Evolutionary conservation across 2,329 filamentous ascomycete species (phyloP).

Genomic region (Mariannaea sp.): DNA sequence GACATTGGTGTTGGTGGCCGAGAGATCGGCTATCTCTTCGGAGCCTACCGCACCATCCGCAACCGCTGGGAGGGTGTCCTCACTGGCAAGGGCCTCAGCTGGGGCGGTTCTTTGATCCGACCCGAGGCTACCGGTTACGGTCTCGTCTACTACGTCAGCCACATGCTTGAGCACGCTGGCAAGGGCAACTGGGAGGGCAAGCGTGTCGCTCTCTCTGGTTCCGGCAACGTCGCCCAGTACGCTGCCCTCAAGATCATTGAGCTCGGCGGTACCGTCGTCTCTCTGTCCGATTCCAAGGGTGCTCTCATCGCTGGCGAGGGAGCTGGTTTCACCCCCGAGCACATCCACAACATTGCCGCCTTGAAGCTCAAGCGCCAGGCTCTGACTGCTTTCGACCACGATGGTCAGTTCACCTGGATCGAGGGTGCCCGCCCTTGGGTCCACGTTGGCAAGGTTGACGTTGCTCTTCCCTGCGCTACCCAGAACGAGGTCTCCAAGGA

Average conservation of each 20-base stretch:
- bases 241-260: slow-evolving; percentile 95
- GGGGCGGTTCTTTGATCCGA: slow-evolving; percentile 92
- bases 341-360: slow-evolving; percentile 77
- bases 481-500: slow-evolving; percentile 97
- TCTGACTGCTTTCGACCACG: slow-evolving; percentile 71
- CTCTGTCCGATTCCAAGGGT: slow-evolving; percentile 91
- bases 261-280: slow-evolving; percentile 90
- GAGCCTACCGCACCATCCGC: slow-evolving; percentile 84
- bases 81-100: slow-evolving; percentile 91
- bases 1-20: slow-evolving; percentile 93
- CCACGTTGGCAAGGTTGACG: slow-evolving; percentile 86
- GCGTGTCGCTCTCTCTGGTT: slow-evolving; percentile 93
- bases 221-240: slow-evolving; percentile 97
- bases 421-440: slow-evolving; percentile 88
- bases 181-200: slow-evolving; percentile 87
- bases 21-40: slow-evolving; percentile 95
- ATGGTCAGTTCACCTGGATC: slow-evolving; percentile 81
- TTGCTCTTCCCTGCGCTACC: slow-evolving; percentile 90
- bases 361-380: slow-evolving; percentile 88
- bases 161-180: slow-evolving; percentile 93
- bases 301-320: slow-evolving; percentile 75
- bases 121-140: slow-evolving; percentile 97
- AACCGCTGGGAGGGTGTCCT: slow-evolving; percentile 96
- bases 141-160: slow-evolving; percentile 92
- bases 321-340: slow-evolving; percentile 75